Percentiles rank a stretch among this genome's conserved stretches.
These are phyloP conservation scores for Aspergillus clavatus DNA, from an alignment of 2,329 filamentous ascomycete genomes.

Conservation along the genomic window DNA sequence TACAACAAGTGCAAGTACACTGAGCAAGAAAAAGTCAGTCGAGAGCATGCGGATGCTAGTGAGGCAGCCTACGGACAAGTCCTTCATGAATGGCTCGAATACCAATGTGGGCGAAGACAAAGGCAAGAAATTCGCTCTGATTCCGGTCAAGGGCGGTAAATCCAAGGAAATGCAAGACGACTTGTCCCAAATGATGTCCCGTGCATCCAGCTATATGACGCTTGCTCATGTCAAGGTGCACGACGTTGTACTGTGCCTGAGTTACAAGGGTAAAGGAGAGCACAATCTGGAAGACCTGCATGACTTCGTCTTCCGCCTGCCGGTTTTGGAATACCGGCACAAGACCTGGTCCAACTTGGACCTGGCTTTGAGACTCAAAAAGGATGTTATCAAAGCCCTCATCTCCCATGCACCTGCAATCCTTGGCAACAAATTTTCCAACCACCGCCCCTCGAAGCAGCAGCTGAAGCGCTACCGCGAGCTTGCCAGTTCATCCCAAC, in stretches of 20 bases:
- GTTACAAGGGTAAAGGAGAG: constrained; percentile 92
- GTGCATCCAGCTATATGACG: constrained; percentile 96
- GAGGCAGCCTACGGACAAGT: constrained; percentile 35
- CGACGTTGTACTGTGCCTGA: constrained; percentile 89
- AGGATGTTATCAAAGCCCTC: constrained; percentile 86
- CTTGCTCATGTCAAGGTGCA: constrained; percentile 92
- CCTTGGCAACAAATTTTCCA: constrained; percentile 93
- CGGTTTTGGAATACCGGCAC: constrained; percentile 91
- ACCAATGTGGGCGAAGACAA: constrained; percentile 32
- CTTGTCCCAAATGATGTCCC: constrained; percentile 90
- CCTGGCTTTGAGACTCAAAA: constrained; percentile 85
- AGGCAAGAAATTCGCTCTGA: constrained; percentile 49
- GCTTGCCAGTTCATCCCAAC: constrained; percentile 70
- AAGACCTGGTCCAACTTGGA: constrained; percentile 99
- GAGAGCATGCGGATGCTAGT: constrained; percentile 39
- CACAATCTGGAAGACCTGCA: constrained; percentile 96
- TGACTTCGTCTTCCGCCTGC: constrained; percentile 93
- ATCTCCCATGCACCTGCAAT: constrained; percentile 95
- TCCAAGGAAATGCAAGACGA: constrained; percentile 74
- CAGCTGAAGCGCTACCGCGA: constrained; percentile 77
- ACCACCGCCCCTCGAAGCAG: constrained; percentile 74
- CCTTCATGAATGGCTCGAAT: constrained; percentile 28
- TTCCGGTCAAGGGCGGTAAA: constrained; percentile 44
- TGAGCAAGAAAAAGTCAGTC: constrained; percentile 38
- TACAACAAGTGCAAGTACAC: constrained; percentile 22